Conservation (phyloP, 495 filamentous ascomycete species). For the Hypoxylon lenormandii region DNA sequence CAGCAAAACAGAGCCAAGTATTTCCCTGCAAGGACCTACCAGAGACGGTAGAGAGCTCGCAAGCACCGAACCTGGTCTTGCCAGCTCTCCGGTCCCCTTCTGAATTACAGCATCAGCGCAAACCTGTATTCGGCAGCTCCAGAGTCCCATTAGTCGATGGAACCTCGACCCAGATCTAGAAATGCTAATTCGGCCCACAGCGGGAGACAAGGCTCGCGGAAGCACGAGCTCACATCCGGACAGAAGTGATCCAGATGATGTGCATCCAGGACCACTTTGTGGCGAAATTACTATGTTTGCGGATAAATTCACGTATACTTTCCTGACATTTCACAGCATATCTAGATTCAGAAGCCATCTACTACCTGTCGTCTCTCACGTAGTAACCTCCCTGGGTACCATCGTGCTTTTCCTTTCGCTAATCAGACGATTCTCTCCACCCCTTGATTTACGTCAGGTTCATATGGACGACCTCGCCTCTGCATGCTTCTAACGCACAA, state of each 20-base stretch:
- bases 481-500: slow-evolving; percentile 42
- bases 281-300: slow-evolving; percentile 50
- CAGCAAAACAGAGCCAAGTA: slow-evolving; percentile 15
- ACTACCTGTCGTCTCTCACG: slow-evolving; percentile 15
- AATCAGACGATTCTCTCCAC: slow-evolving; percentile 31
- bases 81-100: slow-evolving; percentile 12
- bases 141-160: slow-evolving; percentile 48
- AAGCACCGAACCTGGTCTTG: slow-evolving; percentile 1
- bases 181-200: slow-evolving; percentile 48
- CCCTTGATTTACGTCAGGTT: slow-evolving; percentile 42
- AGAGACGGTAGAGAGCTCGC: slow-evolving; percentile 33
- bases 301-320: slow-evolving; percentile 44
- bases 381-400: slow-evolving; percentile 29
- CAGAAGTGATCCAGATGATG: slow-evolving; percentile 49
- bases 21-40: slow-evolving; percentile 40
- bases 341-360: slow-evolving; percentile 43
- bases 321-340: slow-evolving; percentile 41
- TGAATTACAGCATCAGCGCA: slow-evolving; percentile 27
- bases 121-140: slow-evolving; percentile 48
- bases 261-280: slow-evolving; percentile 47
- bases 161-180: slow-evolving; percentile 50
- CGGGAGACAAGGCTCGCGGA: slow-evolving; percentile 51
- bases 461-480: slow-evolving; percentile 33
- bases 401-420: slow-evolving; percentile 19
- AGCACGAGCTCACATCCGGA: slow-evolving; percentile 47